phyloP scores from a whole-genome alignment of 1,139 yeast species.

The Lodderomyces pseudojiufengensis region DNA sequence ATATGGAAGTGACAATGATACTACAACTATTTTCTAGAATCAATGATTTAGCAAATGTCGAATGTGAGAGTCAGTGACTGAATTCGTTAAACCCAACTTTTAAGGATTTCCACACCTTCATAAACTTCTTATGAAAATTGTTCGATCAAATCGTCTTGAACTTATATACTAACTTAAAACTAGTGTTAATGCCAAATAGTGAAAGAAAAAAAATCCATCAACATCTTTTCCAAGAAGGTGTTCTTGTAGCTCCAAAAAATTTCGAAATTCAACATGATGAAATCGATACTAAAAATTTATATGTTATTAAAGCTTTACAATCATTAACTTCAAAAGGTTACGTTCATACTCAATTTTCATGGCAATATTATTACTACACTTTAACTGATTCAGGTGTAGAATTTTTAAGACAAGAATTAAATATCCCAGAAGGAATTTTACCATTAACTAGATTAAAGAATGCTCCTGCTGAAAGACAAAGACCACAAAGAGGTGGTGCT shows the following conservation, averaged over 20 bases:
- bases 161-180: too few relatives aligned
- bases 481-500: slow-evolving; percentile 41
- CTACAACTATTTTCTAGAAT: too few relatives aligned
- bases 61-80: too few relatives aligned
- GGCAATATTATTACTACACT: slow-evolving; percentile 99
- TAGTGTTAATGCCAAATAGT: too few relatives aligned
- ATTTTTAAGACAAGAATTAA: slow-evolving; percentile 96
- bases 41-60: too few relatives aligned
- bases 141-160: too few relatives aligned
- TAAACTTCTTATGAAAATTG: too few relatives aligned
- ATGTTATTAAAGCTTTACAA: slow-evolving; percentile 98
- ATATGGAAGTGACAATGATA: too few relatives aligned
- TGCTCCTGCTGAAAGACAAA: slow-evolving; percentile 82
- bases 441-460: slow-evolving; percentile 98
- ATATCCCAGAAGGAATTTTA: slow-evolving; percentile 97
- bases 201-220: too few relatives aligned
- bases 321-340: slow-evolving; percentile 97
- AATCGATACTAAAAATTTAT: slow-evolving; percentile 96
- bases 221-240: slow-evolving; percentile 62
- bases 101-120: too few relatives aligned
- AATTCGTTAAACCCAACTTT: too few relatives aligned
- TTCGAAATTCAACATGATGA: slow-evolving; percentile 97
- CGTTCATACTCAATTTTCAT: slow-evolving; percentile 99
- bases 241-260: slow-evolving; percentile 98
- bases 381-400: slow-evolving; percentile 99